Evolutionary conservation across 2,329 filamentous ascomycete species (phyloP).

Genomic region (Sphaceloma murrayae): DNA sequence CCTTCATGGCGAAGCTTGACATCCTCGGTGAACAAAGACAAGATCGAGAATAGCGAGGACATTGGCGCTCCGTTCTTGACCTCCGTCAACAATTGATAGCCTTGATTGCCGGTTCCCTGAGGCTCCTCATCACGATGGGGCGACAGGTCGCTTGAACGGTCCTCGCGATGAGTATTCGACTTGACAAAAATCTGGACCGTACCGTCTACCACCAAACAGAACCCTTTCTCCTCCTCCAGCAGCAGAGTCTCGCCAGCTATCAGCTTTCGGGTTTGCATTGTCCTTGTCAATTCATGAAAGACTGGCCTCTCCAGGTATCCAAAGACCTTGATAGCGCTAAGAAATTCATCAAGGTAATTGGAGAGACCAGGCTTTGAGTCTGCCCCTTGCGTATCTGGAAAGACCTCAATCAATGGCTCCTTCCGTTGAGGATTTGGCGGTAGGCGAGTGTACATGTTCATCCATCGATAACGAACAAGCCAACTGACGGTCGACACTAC

Average conservation of each 20-base stretch:
- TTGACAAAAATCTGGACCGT: slow-evolving; percentile 97
- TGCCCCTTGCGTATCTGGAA: slow-evolving; percentile 83
- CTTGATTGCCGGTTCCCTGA: slow-evolving; percentile 54
- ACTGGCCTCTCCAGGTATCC: slow-evolving; percentile 93
- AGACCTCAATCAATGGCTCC: slow-evolving; percentile 89
- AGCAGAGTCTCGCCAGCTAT: slow-evolving; percentile 93
- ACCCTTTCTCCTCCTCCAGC: slow-evolving; percentile 94
- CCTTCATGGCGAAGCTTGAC: slow-evolving; percentile 64
- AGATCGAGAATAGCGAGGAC: slow-evolving; percentile 95
- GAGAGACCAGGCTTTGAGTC: slow-evolving; percentile 82
- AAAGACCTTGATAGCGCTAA: slow-evolving; percentile 98
- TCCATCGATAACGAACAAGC: slow-evolving; percentile 87
- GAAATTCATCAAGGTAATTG: slow-evolving; percentile 96
- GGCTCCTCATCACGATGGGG: slow-evolving; percentile 35
- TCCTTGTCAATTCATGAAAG: slow-evolving; percentile 92
- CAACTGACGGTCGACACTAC: slow-evolving; percentile 81
- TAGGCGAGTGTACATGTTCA: slow-evolving; percentile 93
- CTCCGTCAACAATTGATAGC: slow-evolving; percentile 90
- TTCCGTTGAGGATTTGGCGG: slow-evolving; percentile 92
- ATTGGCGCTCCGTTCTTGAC: slow-evolving; percentile 97
- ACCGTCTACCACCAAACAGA: slow-evolving; percentile 94
- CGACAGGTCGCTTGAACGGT: slow-evolving; percentile 35
- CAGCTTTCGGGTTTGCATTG: slow-evolving; percentile 95
- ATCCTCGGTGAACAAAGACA: slow-evolving; percentile 94
- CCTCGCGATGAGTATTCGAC: slow-evolving; percentile 50